These are phyloP conservation scores for Aspergillus neoniger DNA, from an alignment of 2,329 filamentous ascomycete species.

Conservation along the genomic window DNA sequence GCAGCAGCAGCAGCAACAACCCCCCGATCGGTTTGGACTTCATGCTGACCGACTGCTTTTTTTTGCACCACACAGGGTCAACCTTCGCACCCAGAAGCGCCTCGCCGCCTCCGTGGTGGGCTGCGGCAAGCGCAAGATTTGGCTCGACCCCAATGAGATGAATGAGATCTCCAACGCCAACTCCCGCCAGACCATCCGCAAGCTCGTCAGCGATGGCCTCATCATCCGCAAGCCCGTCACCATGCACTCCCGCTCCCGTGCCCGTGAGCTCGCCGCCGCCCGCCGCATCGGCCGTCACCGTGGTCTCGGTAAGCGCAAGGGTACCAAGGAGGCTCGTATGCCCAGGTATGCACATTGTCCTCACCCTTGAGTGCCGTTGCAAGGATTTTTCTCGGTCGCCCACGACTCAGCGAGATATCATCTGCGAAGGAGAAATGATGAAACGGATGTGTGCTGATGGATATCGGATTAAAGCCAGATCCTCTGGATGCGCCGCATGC, in stretches of 20 bases:
- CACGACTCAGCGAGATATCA: not conserved
- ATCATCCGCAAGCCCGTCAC: conserved; percentile 99
- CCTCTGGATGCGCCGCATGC: conserved; percentile 99
- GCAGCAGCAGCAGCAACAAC: conserved; percentile 7
- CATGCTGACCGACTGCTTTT: conserved; percentile 37
- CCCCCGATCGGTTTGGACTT: conserved; percentile 22
- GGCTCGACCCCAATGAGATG: conserved; percentile 99
- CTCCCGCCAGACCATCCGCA: conserved; percentile 99
- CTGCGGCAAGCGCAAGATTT: conserved; percentile 99
- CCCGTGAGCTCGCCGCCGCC: conserved; percentile 91
- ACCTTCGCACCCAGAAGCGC: conserved; percentile 99
- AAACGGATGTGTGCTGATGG: conserved; percentile 20
- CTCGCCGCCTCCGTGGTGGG: conserved; percentile 97
- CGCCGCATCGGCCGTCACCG: conserved; percentile 95
- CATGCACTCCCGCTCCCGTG: conserved; percentile 98
- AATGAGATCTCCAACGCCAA: conserved; percentile 99
- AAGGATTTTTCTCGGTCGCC: not conserved
- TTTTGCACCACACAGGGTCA: conserved; percentile 77
- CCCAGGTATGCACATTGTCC: conserved; percentile 68
- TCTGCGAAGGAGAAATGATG: too few relatives aligned
- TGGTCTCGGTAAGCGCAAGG: conserved; percentile 99
- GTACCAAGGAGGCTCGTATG: conserved; percentile 99
- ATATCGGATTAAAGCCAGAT: conserved; percentile 69
- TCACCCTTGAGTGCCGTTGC: not conserved
- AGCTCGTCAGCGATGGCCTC: conserved; percentile 98